Evolutionary conservation across 2,329 filamentous ascomycete genomes (phyloP).

Genomic region (Arthrobotrys pseudoclavata): DNA sequence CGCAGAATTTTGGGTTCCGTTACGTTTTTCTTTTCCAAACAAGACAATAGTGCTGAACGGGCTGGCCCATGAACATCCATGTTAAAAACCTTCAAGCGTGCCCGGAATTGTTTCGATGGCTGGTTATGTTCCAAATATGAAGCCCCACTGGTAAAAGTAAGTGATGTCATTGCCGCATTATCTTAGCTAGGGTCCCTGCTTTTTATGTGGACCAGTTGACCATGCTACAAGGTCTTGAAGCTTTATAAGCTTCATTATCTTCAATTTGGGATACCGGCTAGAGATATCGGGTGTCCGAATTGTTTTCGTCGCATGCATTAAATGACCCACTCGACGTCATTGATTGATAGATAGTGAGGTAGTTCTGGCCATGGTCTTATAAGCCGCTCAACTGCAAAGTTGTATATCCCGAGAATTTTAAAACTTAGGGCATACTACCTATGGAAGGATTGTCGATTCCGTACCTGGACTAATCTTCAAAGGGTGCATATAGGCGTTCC

Average conservation of each 20-base stretch:
- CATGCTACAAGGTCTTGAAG: background rate
- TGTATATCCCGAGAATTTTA: background rate
- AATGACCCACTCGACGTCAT: background rate
- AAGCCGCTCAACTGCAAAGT: conserved; percentile 1
- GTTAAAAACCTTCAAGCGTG: conserved; percentile 18
- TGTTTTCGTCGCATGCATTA: conserved; percentile 6
- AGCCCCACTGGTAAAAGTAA: background rate
- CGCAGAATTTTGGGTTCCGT: conserved; percentile 20
- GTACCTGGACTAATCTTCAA: conserved; percentile 29
- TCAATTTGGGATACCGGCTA: background rate
- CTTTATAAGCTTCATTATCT: conserved; percentile 6
- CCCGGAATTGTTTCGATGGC: conserved; percentile 25
- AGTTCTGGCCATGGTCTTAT: conserved; percentile 24
- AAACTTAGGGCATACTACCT: background rate
- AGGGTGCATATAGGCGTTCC: conserved; percentile 22
- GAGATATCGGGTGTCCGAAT: background rate
- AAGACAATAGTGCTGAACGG: background rate
- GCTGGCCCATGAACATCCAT: conserved; percentile 8
- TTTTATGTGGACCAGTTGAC: background rate
- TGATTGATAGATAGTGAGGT: background rate
- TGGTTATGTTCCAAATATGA: conserved; percentile 16
- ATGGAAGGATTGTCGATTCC: background rate
- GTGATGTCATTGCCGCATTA: conserved; percentile 42
- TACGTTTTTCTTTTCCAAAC: background rate
- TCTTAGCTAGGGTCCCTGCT: conserved; percentile 8